Evolutionary conservation across 176 grass and related monocot genomes (phyloP).

Genomic region (Aegilops umbellulata): DNA sequence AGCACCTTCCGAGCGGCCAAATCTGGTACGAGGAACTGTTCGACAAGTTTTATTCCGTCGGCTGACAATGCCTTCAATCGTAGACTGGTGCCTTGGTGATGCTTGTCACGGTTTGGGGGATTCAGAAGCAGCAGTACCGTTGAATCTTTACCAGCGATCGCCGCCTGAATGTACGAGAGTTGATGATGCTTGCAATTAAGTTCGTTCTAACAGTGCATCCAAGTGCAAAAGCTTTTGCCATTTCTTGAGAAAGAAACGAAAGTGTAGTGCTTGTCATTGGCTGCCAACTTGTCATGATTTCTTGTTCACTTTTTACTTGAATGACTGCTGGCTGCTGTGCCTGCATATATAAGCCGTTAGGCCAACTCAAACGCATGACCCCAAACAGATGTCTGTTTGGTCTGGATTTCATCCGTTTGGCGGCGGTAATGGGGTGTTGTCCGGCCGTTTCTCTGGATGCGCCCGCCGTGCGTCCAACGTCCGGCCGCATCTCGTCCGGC

Average conservation of each 20-base stretch:
- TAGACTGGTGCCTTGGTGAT: neutral
- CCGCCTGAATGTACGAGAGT: neutral
- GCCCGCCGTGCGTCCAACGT: too few relatives aligned
- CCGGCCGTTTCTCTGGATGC: too few relatives aligned
- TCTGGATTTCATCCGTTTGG: too few relatives aligned
- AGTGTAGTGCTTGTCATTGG: neutral
- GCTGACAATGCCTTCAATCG: neutral
- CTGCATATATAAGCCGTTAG: too few relatives aligned
- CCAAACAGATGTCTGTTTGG: too few relatives aligned
- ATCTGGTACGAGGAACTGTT: neutral
- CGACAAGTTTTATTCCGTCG: neutral
- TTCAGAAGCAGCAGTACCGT: neutral
- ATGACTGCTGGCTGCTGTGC: too few relatives aligned
- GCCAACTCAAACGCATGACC: too few relatives aligned
- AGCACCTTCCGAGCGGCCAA: neutral
- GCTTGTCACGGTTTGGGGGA: neutral
- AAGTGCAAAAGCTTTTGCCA: neutral
- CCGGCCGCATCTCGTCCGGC: too few relatives aligned
- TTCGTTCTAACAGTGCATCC: neutral
- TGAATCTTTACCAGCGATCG: neutral
- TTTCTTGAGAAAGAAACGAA: neutral
- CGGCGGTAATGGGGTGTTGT: too few relatives aligned
- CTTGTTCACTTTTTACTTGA: too few relatives aligned
- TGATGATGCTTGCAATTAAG: neutral
- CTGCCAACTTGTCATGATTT: neutral